Conservation (phyloP, 768 basidiomycete genomes). For the Boletus fagicola region DNA sequence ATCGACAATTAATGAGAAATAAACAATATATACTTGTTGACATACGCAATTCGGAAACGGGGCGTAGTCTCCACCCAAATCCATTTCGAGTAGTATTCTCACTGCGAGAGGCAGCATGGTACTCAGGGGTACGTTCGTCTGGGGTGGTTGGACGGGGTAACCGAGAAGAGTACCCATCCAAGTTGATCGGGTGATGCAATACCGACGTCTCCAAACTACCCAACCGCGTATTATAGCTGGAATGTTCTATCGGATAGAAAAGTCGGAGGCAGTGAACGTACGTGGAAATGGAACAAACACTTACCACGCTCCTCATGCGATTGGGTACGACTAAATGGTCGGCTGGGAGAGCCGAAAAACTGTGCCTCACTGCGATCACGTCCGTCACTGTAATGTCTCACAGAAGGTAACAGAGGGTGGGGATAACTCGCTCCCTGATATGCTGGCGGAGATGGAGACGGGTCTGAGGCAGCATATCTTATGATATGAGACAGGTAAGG, state of each 20-base stretch:
- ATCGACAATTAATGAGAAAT: conserved; percentile 7
- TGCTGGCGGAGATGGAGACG: conserved; percentile 37
- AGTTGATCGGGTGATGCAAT: background rate
- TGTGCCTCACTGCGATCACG: background rate
- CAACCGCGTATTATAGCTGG: background rate
- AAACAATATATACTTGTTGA: background rate
- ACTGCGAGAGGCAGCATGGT: background rate
- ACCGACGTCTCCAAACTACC: background rate
- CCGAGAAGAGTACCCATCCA: background rate
- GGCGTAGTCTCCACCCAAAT: conserved; percentile 54
- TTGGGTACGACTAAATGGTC: background rate
- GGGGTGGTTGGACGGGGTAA: background rate
- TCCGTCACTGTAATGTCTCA: background rate
- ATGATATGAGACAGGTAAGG: background rate
- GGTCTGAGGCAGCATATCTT: conserved; percentile 31
- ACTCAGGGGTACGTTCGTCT: background rate
- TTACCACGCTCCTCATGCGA: conserved; percentile 1
- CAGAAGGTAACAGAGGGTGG: conserved; percentile 2
- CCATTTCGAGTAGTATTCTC: conserved; percentile 34
- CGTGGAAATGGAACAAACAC: background rate
- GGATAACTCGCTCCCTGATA: conserved; percentile 14
- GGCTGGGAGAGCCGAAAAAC: background rate
- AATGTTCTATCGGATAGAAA: conserved; percentile 7
- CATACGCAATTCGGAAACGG: conserved; percentile 73
- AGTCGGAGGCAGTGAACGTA: background rate